phyloP scores from a whole-genome alignment of 164 flowering plant genomes.

The Magnolia changhungtana region DNA sequence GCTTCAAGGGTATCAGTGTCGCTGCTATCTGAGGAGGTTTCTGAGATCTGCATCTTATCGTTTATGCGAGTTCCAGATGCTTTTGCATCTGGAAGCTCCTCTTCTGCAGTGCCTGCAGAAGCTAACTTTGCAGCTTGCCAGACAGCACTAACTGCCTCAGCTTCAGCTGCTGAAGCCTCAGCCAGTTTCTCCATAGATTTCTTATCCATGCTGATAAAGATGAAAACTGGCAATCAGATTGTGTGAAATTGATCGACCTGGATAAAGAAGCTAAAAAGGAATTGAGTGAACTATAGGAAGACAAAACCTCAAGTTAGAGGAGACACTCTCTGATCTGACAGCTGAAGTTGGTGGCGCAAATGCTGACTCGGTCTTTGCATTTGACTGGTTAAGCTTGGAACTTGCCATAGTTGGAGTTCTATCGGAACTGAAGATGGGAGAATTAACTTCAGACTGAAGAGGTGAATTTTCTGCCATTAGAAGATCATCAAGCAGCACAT shows the following conservation, averaged over 20 bases:
- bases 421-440: constrained; percentile 52
- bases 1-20: constrained; percentile 43
- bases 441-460: constrained; percentile 54
- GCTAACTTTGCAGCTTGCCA: constrained; percentile 89
- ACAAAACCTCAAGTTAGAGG: constrained; percentile 25
- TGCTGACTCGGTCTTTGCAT: constrained; percentile 14
- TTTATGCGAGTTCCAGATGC: constrained; percentile 44
- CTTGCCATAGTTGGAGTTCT: constrained; percentile 38
- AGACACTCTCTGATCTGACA: constrained; percentile 26
- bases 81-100: constrained; percentile 12
- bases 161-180: constrained; percentile 95
- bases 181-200: constrained; percentile 79
- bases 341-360: constrained; percentile 29
- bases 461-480: constrained; percentile 87
- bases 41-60: constrained; percentile 52
- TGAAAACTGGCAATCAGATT: not conserved
- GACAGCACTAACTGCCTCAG: constrained; percentile 85
- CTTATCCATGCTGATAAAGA: constrained; percentile 49
- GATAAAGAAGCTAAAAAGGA: not conserved
- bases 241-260: not conserved
- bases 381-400: constrained; percentile 38
- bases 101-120: constrained; percentile 48
- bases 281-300: not conserved
- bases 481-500: constrained; percentile 76
- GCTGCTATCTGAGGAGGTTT: constrained; percentile 67